phyloP scores from a whole-genome alignment of 169 alveolate species.

The Cyclospora cayetanensis region DNA sequence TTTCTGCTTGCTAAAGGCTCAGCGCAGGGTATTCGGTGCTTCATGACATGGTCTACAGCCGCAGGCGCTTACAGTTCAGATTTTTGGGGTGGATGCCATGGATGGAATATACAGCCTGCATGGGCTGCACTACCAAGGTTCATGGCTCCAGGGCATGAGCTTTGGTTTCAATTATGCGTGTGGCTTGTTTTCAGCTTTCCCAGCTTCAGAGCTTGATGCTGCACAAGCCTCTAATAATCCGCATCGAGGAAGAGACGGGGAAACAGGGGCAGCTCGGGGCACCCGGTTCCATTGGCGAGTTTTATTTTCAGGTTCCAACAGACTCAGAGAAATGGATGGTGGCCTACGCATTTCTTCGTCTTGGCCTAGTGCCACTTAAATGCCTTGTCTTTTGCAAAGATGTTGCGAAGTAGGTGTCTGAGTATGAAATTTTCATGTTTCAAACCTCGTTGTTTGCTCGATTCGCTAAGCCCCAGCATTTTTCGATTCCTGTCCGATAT shows the following conservation, averaged over 20 bases:
- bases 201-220: constrained; percentile 69
- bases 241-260: constrained; percentile 28
- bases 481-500: too few relatives aligned
- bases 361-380: constrained; percentile 71
- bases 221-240: constrained; percentile 68
- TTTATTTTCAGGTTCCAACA: constrained; percentile 55
- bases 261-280: neutral
- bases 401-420: constrained; percentile 22
- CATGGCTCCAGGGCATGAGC: neutral
- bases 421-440: too few relatives aligned
- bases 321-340: constrained; percentile 71
- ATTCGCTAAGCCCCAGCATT: too few relatives aligned
- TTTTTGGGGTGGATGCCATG: too few relatives aligned
- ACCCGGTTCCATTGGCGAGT: constrained; percentile 59
- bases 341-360: constrained; percentile 71
- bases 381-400: constrained; percentile 71
- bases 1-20: neutral
- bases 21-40: too few relatives aligned
- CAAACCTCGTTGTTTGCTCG: too few relatives aligned
- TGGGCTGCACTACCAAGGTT: neutral
- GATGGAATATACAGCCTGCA: too few relatives aligned
- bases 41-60: too few relatives aligned
- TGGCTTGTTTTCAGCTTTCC: constrained; percentile 10
- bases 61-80: too few relatives aligned
- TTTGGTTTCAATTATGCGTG: neutral